A percentile compares a stretch with the other conserved stretches of the same genome.
These are phyloP conservation scores for Kuraishia ogatae DNA, from an alignment of 805 yeast genomes.

Conservation along the genomic window DNA sequence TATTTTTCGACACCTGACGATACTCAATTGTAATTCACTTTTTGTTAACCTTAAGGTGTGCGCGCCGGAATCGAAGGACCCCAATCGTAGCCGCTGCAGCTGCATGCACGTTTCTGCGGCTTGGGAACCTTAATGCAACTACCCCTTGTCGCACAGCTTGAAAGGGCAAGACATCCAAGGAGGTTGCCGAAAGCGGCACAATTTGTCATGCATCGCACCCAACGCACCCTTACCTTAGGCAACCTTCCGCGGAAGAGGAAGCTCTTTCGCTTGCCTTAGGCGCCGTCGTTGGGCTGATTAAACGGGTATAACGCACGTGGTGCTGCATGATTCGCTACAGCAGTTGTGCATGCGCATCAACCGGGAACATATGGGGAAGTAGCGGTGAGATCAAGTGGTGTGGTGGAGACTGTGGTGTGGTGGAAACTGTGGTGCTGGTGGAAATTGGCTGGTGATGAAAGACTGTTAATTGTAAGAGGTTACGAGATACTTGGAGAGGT, in stretches of 20 bases:
- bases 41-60: not conserved
- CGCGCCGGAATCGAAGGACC: not conserved
- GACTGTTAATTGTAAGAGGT: too few species aligned
- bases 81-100: not conserved
- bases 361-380: not conserved
- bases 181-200: not conserved
- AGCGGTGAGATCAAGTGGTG: too few species aligned
- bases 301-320: not conserved
- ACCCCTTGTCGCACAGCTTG: not conserved
- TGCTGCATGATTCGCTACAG: not conserved
- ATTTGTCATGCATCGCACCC: not conserved
- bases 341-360: not conserved
- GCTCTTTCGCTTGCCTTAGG: too few species aligned
- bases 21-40: too few species aligned
- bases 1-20: not conserved
- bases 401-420: too few species aligned
- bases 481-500: too few species aligned
- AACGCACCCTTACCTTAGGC: too few species aligned
- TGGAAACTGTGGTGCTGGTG: too few species aligned
- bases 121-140: not conserved
- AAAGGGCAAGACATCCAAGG: not conserved
- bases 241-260: too few species aligned
- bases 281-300: not conserved
- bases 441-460: too few species aligned
- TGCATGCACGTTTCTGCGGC: not conserved